Percentiles rank a stretch among this genome's conserved stretches.
Conservation (phyloP, 306 rosid species). For the Quillaja saponaria region DNA sequence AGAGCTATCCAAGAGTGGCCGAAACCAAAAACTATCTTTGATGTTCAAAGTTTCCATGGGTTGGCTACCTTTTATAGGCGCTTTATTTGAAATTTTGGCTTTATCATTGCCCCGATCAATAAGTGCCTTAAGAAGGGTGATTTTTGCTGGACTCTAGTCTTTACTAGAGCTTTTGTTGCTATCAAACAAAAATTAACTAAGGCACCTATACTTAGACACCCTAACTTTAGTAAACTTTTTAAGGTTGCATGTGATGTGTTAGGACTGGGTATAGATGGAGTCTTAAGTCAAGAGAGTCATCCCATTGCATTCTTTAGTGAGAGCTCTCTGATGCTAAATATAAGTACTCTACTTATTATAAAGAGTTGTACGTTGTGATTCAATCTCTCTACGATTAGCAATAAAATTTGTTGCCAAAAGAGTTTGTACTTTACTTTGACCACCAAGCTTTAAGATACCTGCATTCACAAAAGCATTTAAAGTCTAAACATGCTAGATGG, state of each 20-base stretch:
- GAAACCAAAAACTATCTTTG: not conserved
- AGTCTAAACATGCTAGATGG: not conserved
- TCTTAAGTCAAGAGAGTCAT: not conserved
- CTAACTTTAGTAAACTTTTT: not conserved
- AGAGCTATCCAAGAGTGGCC: not conserved
- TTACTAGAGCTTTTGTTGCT: not conserved
- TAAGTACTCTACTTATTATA: not conserved
- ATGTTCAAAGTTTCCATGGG: not conserved
- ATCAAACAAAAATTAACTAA: not conserved
- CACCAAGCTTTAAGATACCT: not conserved
- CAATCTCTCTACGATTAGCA: not conserved
- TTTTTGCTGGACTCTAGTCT: too few relatives aligned
- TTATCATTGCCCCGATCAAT: not conserved
- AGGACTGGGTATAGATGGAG: too few relatives aligned
- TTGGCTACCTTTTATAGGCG: not conserved
- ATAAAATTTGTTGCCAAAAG: not conserved
- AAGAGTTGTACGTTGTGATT: not conserved
- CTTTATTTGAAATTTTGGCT: not conserved
- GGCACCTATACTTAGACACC: not conserved
- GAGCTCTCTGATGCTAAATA: too few relatives aligned
- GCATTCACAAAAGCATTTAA: not conserved
- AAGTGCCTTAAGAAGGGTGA: not conserved
- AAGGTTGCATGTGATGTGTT: not conserved
- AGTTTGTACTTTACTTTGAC: too few relatives aligned
- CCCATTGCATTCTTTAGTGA: too few relatives aligned